Base-by-base conservation (phyloP, 768 basidiomycete genomes). In the Xerocomus potaroensis region DNA sequence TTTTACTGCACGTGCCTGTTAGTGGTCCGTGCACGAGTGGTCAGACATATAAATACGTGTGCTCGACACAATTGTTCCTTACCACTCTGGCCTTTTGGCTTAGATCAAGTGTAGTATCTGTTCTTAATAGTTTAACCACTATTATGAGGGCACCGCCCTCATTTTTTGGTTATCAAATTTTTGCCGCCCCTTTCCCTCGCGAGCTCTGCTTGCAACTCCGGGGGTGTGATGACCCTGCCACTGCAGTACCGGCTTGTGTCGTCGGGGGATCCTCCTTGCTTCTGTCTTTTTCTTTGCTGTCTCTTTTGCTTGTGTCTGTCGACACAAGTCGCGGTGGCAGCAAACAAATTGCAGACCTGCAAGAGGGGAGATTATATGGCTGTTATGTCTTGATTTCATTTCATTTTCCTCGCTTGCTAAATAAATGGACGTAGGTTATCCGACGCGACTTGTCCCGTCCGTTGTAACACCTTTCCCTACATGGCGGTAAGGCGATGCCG, bases 71-170 rank as follows among this genome's bases (percentile, higher is more conserved):
- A 27, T 10, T 19, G 55, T 42, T 55, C 56, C 27, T 60, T 41
- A 53, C 55, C 54, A 60, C 51, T 54, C 55, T 63, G 76, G 77
- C 77, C 78, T 77, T 75, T 78, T 79, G 79, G 79, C 78, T 80
- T 80, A 80, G 79, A 81, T 80, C 80, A 81, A 80, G 80, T 80
- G 80, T 80, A 81, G 80, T 80, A 81, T 80, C 79, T 80, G 78
- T 80, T 80, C 77, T 71, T 76, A 72, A 73, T 72, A 80, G 75
- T 70, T 54, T 66, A 77, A 65, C 75, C 74, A 74, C 76, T 77
- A 75, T 76, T 75, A 77, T 75, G 72, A 64, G 63, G 69, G 72
- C 76, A 77, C 68, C 66, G 75, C 72, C 60, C 66, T 67, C 68
- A 70, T 74, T 75, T 55, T 61, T 61, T 77, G 76, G 76, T 79